phyloP scores from a whole-genome alignment of 2,329 filamentous ascomycete genomes.

The Colletotrichum chlorophyti region DNA sequence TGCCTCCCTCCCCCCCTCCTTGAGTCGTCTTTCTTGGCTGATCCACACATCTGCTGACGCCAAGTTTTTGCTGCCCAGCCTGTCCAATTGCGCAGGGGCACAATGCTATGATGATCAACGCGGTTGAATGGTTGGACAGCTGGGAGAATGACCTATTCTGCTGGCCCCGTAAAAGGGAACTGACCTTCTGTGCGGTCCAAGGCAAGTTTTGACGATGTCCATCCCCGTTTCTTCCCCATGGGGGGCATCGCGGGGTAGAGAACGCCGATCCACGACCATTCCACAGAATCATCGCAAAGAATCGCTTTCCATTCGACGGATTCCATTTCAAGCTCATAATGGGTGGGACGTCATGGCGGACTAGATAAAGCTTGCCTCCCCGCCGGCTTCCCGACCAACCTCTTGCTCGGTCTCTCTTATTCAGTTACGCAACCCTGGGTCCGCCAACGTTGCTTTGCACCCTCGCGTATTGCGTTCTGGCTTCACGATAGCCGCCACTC shows the following conservation, averaged over 20 bases:
- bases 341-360: slow-evolving; percentile 11
- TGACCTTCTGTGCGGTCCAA: background rate
- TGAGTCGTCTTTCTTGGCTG: slow-evolving; percentile 20
- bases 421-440: slow-evolving; percentile 6
- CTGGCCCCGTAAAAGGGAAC: background rate
- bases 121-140: background rate
- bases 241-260: slow-evolving; percentile 25
- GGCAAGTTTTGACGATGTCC: slow-evolving; percentile 23
- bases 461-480: background rate
- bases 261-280: slow-evolving; percentile 16
- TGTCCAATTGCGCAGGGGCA: slow-evolving; percentile 11
- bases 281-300: slow-evolving; percentile 1
- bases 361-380: slow-evolving; percentile 27
- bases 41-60: slow-evolving; percentile 29
- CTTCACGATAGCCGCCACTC: background rate
- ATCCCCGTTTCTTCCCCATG: slow-evolving; percentile 21
- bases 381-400: background rate
- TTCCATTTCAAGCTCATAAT: slow-evolving; percentile 15
- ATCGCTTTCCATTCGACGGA: slow-evolving; percentile 4
- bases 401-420: background rate
- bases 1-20: background rate
- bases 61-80: slow-evolving; percentile 20
- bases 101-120: background rate
- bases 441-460: background rate
- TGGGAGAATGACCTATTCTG: background rate